Percentiles rank a stretch among this genome's conserved stretches.
phyloP scores from a whole-genome alignment of 768 basidiomycete genomes.

The Leucocoprinus sp. region DNA sequence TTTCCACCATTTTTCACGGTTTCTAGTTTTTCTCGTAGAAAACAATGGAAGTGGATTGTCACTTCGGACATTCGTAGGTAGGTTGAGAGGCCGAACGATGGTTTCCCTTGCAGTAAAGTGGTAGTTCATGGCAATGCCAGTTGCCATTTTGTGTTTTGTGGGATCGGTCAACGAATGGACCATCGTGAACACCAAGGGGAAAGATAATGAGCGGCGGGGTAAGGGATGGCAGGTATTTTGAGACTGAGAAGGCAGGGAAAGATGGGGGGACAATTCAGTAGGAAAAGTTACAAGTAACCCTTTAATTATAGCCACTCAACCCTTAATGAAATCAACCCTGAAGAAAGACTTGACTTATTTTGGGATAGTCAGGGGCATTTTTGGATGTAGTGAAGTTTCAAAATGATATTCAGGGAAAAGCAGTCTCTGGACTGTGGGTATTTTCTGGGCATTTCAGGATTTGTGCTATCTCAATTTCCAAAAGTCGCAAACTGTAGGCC shows the following conservation, averaged over 20 bases:
- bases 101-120: not conserved
- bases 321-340: constrained; percentile 10
- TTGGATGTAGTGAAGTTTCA: too few relatives aligned
- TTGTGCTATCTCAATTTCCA: too few relatives aligned
- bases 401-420: too few relatives aligned
- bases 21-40: not conserved
- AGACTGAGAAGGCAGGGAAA: constrained; percentile 2
- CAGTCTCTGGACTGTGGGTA: too few relatives aligned
- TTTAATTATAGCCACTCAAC: too few relatives aligned
- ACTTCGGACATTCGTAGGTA: not conserved
- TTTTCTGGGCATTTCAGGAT: too few relatives aligned
- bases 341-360: not conserved
- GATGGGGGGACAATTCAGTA: constrained; percentile 17
- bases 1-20: not conserved
- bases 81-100: not conserved
- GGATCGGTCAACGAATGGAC: not conserved
- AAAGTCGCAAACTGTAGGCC: too few relatives aligned
- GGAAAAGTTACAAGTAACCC: too few relatives aligned
- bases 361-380: not conserved
- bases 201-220: not conserved
- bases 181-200: not conserved
- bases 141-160: not conserved
- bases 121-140: not conserved
- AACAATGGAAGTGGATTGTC: not conserved
- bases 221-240: too few relatives aligned